Base-by-base conservation (phyloP, 768 basidiomycete genomes). In the Lentinula boryana region DNA sequence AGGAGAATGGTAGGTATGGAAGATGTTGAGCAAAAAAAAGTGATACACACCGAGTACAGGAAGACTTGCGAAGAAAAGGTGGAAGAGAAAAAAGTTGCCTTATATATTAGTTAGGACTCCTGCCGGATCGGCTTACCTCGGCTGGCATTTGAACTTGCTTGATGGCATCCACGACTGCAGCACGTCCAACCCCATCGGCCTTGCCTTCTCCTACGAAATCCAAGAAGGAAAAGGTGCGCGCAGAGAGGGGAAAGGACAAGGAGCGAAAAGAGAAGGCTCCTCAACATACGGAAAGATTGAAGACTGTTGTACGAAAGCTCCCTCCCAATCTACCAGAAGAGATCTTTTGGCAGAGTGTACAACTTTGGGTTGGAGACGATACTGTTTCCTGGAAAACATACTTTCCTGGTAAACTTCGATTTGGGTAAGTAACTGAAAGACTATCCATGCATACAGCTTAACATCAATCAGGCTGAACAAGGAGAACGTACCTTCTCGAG, bases 271-370 rank as follows among this genome's bases (percentile, higher is more conserved):
- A 75, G 63, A 61, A 62, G 33, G 74, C 67, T 41, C 65, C 32
- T 3, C 49, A 49, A 16, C 58, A 60, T 23, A 3, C 73, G 4
- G 88, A 89, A 63, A 84, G 89, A 4, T 75, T 94, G 67, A 98
- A 99, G 80, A 86, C 87, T 33, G 82, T 97, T 64, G 87, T 98
- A 16, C 86, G 96, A 46, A 77, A 93, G 41, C 78, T 98, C 4
- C 96, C 96, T 0, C 90, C 95, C 12, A 93, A 95, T 67, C 78
- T 99, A 2, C 96, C 96, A 4, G 94, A 95, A 66, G 85, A 85
- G 2, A 75, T 97, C 57, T 98, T 99, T 74, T 99, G 96, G 96
- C 85, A 89, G 67, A 93, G 91, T 63, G 93, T 95, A 3, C 79
- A 86, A 56, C 69, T 78, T 1, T 98, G 95, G 95, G 88, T 95